Evolutionary conservation across 2,329 filamentous ascomycete species (phyloP).

Genomic region (Monilinia vaccinii-corymbosi): DNA sequence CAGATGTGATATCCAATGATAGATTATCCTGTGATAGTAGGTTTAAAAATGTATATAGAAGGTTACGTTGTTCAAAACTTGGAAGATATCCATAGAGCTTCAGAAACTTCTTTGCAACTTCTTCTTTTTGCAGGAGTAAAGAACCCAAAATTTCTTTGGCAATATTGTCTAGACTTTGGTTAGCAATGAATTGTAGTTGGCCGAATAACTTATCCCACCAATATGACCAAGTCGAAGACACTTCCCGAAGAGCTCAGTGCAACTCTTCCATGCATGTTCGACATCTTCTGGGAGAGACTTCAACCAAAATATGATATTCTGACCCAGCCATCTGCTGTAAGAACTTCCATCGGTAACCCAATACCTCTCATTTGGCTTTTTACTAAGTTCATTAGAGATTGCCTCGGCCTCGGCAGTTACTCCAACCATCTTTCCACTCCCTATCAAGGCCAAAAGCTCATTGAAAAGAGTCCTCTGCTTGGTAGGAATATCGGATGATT

Average conservation of each 20-base stretch:
- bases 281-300: constrained; percentile 14
- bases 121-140: constrained; percentile 17
- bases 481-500: constrained; percentile 25
- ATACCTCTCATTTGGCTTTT: constrained; percentile 19
- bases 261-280: constrained; percentile 21
- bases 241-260: constrained; percentile 26
- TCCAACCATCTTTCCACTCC: constrained; percentile 50
- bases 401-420: constrained; percentile 45
- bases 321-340: constrained; percentile 27
- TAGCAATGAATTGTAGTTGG: constrained; percentile 3
- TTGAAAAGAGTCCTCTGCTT: constrained; percentile 51
- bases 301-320: constrained; percentile 25
- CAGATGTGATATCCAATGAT: constrained; percentile 17
- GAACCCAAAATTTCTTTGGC: constrained; percentile 20
- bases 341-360: constrained; percentile 27
- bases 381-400: constrained; percentile 29
- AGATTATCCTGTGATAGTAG: constrained; percentile 24
- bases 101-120: constrained; percentile 17
- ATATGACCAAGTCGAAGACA: constrained; percentile 27
- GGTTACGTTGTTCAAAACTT: constrained; percentile 26
- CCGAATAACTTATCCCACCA: constrained; percentile 17
- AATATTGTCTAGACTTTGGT: constrained; percentile 20
- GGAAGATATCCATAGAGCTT: constrained; percentile 22
- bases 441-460: constrained; percentile 49
- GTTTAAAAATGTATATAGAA: constrained; percentile 23